Evolutionary conservation across 306 rosid genomes (phyloP), one percentile per base, ranked within the genome.

Genomic region (Glycine tomentella): DNA sequence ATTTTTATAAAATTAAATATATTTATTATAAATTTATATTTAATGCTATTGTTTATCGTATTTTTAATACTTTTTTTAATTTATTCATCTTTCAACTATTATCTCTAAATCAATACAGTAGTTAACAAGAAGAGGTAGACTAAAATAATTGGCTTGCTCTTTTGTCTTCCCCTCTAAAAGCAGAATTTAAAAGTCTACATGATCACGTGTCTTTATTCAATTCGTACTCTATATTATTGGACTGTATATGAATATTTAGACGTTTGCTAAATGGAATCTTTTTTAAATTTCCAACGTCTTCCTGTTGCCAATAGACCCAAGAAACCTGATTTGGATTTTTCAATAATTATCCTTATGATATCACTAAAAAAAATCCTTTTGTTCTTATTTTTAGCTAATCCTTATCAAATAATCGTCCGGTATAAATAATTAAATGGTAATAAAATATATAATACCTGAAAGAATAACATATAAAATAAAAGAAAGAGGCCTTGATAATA

Each of bases 191-290:
- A 80, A 63, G 82, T 49, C 65, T 6, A 75, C 77, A 77, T 74
- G 80, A 84, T 81, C 69, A 17, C 8, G 7, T 52, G 85, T 17
- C 79, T 68, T 62, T 61, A 33, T 73, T 34, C 14, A 67, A 33
- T 73, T 34, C 14, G 72, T 72, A 57, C 14, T 51, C 33, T 65
- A 9, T 34, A 45, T 51, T 12, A 83, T 69, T 69, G 13, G 11
- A n/a, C 17, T 75, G 63, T 16, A 62, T 13, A 49, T 63, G 52
- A 75, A 69, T 73, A 12, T 83, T 69, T 69, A 69, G 56, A 69
- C 81, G 45, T 69, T 80, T 80, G 70, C 61, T 33, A 42, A 70
- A 25, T 58, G 80, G 89, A 83, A 83, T 83, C 85, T 70, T 76
- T 78, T 61, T 15, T 0, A 49, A 63, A 15, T 46, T 40, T 69